Base-by-base conservation (phyloP, 2,329 filamentous ascomycete genomes). In the Ophiocordyceps robertsii region DNA sequence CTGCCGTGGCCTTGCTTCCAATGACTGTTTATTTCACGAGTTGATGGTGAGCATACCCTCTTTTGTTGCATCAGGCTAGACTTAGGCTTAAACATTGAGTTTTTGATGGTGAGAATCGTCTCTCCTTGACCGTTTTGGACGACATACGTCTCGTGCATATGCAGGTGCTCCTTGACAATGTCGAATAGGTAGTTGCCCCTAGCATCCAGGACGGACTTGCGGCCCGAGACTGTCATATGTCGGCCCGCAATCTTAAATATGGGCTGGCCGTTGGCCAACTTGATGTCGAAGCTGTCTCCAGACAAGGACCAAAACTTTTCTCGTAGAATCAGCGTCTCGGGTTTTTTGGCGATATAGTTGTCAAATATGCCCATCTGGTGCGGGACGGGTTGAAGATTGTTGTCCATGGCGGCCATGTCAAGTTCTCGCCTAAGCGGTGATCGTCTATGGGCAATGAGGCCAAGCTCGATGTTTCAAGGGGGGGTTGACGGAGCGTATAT, bases 281-380 rank as follows among this genome's bases (percentile, higher is more conserved):
- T 71, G 57, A 84, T 73, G 48, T 74, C 72, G 60, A 82, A 84
- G 56, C 69, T 75, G 60, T 83, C 77, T 44, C 77, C 76, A 1
- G 70, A 70, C 10, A 81, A 60, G 3, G 77, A 80, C 44, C 79
- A 56, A 16, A 80, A 64, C 50, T 76, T 77, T 52, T 83, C 77
- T 50, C 70, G 73, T 39, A 84, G 62, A 2, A 75, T 54, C 7
- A 84, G 59, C 2, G 70, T 75, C 51, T 70, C 65, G 6, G 56
- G 52, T 29, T 64, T 56, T 1, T 45, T 54, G 3, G 63, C 59
- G 27, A 68, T 54, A 46, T 63, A 57, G 10, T 57, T 56, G 42
- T 56, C 49, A 48, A 69, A 66, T 40, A 71, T 46, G 44, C 64
- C 66, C 11, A 68, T 50, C 13, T 30, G n/a, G n/a, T n/a, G n/a